These are phyloP conservation scores for Hyphochytrium catenoides DNA, from an alignment of 352 stramenopile species.

Conservation along the genomic window DNA sequence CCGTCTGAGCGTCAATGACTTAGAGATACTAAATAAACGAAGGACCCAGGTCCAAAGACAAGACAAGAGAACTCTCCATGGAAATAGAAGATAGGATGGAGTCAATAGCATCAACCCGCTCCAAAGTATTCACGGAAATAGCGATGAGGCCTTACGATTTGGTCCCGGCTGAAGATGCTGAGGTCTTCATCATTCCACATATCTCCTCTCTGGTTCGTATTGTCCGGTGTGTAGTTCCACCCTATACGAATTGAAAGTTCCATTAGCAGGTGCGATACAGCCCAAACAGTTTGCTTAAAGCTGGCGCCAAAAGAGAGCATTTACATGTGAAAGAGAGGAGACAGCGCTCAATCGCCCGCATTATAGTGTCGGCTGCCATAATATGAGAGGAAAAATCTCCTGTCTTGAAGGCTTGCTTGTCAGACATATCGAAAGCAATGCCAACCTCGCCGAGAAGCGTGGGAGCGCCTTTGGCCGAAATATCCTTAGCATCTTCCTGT, in stretches of 20 bases:
- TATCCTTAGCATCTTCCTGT: conserved; percentile 23
- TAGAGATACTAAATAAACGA: too few relatives aligned
- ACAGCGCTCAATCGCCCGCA: conserved; percentile 35
- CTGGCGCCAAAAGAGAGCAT: too few relatives aligned
- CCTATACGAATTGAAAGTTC: too few relatives aligned
- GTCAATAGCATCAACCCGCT: too few relatives aligned
- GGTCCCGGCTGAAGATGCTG: conserved; percentile 33
- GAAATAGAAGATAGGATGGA: too few relatives aligned
- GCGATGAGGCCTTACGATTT: conserved; percentile 9
- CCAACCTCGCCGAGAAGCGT: conserved; percentile 39
- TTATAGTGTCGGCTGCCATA: conserved; percentile 42
- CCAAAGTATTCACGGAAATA: background rate
- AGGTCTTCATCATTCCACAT: conserved; percentile 64
- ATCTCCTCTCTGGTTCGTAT: conserved; percentile 43
- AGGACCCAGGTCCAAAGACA: conserved; percentile 1
- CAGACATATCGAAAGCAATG: conserved; percentile 39
- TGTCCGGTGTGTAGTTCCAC: conserved; percentile 64
- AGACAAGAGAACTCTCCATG: too few relatives aligned
- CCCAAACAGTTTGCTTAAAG: too few relatives aligned
- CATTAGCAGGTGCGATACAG: too few relatives aligned
- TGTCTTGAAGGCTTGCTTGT: conserved; percentile 15
- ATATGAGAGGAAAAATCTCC: conserved; percentile 23
- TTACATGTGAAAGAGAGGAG: conserved; percentile 51
- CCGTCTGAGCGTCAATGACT: too few relatives aligned
- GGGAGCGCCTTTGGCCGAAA: conserved; percentile 21